Evolutionary conservation across 768 basidiomycete genomes (phyloP).

Genomic region (Cantharellus cinnabarinus): DNA sequence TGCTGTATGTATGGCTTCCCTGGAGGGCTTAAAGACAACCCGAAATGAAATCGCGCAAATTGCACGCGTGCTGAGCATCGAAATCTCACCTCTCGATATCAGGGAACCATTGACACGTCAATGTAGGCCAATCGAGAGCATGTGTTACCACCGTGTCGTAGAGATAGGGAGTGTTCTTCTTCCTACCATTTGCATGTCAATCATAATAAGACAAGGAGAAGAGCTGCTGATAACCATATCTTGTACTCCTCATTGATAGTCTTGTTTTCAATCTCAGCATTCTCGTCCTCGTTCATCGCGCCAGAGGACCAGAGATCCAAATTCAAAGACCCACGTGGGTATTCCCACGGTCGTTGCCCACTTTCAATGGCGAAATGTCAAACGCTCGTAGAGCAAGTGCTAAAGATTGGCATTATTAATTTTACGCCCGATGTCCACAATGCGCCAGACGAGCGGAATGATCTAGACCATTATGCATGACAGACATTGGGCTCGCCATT

Average conservation of each 20-base stretch:
- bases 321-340: no score
- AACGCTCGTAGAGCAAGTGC: no score
- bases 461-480: no score
- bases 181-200: constrained; percentile 27
- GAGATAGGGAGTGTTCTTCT: constrained; percentile 92
- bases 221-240: constrained; percentile 6
- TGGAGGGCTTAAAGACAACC: constrained; percentile 36
- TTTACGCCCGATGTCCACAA: no score
- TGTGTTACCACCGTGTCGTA: constrained; percentile 97
- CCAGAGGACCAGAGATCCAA: no score
- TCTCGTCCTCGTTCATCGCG: constrained; percentile 3
- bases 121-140: constrained; percentile 90
- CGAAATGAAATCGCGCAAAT: background rate
- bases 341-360: no score
- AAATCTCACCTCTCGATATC: constrained; percentile 72
- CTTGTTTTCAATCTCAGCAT: constrained; percentile 15
- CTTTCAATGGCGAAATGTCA: no score
- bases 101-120: constrained; percentile 98
- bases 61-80: background rate
- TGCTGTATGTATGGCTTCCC: constrained; percentile 91
- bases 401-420: no score
- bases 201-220: background rate
- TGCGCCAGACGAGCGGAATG: no score
- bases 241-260: constrained; percentile 19
- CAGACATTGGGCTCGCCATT: no score